Evolutionary conservation across 2,329 filamentous ascomycete species (phyloP).

Genomic region (Microsporum canis): DNA sequence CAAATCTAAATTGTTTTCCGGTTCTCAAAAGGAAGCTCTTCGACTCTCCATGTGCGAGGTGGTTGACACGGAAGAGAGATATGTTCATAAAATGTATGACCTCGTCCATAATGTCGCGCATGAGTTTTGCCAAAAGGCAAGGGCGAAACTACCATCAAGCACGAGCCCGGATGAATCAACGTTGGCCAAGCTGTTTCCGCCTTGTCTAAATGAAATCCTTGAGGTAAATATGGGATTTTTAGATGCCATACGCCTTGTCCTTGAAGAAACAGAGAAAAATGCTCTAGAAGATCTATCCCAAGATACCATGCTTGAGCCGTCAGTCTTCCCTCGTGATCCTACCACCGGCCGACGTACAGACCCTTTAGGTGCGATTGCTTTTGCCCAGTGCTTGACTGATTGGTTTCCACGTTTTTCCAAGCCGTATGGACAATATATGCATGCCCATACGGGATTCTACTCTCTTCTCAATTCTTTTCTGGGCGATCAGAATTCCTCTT

Average conservation of each 20-base stretch:
- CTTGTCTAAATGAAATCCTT: constrained; percentile 67
- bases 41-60: constrained; percentile 83
- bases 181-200: constrained; percentile 67
- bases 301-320: constrained; percentile 38
- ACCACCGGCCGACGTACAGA: constrained; percentile 45
- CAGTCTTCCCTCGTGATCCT: constrained; percentile 37
- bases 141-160: constrained; percentile 47
- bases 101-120: constrained; percentile 69
- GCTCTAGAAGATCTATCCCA: constrained; percentile 65
- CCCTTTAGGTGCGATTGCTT: constrained; percentile 62
- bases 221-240: constrained; percentile 73
- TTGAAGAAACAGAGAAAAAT: constrained; percentile 74
- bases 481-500: constrained; percentile 65
- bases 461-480: constrained; percentile 68
- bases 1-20: constrained; percentile 63
- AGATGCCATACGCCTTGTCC: constrained; percentile 59
- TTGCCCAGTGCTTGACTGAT: constrained; percentile 71
- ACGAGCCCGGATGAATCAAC: constrained; percentile 61
- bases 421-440: constrained; percentile 88
- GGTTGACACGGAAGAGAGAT: constrained; percentile 86
- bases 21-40: constrained; percentile 71
- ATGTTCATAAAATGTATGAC: constrained; percentile 77
- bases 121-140: constrained; percentile 64
- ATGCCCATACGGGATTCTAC: constrained; percentile 76
- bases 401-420: constrained; percentile 91